Percentiles rank a stretch among this genome's conserved stretches.
Evolutionary conservation across 2,329 filamentous ascomycete genomes (phyloP).

Genomic region (Gaeumannomyces sp.): DNA sequence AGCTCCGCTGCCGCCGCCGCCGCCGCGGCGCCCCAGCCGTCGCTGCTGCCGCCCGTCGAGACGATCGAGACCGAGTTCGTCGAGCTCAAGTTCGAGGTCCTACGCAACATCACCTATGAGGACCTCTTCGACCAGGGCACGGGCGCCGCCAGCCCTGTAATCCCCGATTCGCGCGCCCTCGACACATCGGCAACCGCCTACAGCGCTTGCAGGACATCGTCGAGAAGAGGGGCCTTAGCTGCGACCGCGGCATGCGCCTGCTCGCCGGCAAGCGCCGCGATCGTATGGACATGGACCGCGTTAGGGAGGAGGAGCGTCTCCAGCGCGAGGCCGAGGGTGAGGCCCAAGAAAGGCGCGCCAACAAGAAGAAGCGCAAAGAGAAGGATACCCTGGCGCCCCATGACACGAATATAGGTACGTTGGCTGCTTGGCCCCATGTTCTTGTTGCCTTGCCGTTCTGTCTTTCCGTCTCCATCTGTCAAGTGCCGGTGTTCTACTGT

Average conservation of each 20-base stretch:
- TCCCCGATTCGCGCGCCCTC: constrained; percentile 58
- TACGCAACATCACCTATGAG: constrained; percentile 58
- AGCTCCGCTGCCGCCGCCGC: constrained; percentile 4
- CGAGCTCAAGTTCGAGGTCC: constrained; percentile 53
- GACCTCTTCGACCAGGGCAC: constrained; percentile 60
- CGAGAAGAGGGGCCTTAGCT: constrained; percentile 60
- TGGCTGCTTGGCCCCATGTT: background rate
- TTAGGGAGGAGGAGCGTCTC: constrained; percentile 44
- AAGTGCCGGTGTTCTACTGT: background rate
- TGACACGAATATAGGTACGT: constrained; percentile 6
- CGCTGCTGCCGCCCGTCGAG: constrained; percentile 48
- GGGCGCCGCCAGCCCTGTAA: constrained; percentile 42
- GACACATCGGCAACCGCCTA: constrained; percentile 58
- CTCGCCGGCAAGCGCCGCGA: constrained; percentile 61
- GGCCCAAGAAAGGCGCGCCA: constrained; percentile 44
- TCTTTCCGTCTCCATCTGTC: background rate
- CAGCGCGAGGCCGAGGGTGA: constrained; percentile 44
- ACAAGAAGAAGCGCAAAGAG: constrained; percentile 76
- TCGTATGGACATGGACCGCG: constrained; percentile 42
- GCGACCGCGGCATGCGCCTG: constrained; percentile 68
- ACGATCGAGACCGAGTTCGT: constrained; percentile 59
- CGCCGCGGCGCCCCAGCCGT: constrained; percentile 40
- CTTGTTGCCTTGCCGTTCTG: background rate
- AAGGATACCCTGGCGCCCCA: constrained; percentile 47
- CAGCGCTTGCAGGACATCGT: constrained; percentile 60